Evolutionary conservation across 169 alveolate species (phyloP).

Genomic region (Plasmodium blacklocki): DNA sequence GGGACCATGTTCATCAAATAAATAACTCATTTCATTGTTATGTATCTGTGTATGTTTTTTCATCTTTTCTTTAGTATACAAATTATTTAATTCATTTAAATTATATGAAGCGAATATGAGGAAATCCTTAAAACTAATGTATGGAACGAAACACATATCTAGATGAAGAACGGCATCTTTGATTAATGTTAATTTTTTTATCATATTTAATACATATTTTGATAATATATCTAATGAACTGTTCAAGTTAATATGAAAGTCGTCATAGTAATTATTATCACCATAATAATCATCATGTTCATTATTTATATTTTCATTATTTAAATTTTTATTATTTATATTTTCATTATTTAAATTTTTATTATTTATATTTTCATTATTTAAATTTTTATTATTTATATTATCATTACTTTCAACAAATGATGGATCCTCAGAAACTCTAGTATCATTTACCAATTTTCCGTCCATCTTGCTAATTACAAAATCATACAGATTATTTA

Average conservation of each 20-base stretch:
- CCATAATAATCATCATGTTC: no score
- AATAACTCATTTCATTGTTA: neutral
- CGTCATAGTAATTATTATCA: no score
- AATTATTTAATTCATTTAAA: constrained; percentile 17
- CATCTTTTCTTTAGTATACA: constrained; percentile 6
- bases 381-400: no score
- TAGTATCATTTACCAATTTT: neutral
- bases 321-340: neutral
- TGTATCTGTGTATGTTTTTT: neutral
- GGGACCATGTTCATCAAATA: neutral
- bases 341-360: neutral
- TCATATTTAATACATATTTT: constrained; percentile 16
- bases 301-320: no score
- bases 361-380: neutral
- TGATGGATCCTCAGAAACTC: neutral
- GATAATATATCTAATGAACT: constrained; percentile 22
- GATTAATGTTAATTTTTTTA: constrained; percentile 18
- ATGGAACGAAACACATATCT: constrained; percentile 6
- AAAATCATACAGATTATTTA: constrained; percentile 24
- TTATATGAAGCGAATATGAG: constrained; percentile 59
- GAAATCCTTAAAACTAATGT: constrained; percentile 58
- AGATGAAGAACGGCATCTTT: constrained; percentile 27
- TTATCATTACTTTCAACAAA: neutral
- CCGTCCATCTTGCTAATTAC: neutral
- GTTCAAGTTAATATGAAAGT: no score